Evolutionary conservation across 1,139 yeast species (phyloP).

Genomic region (Yamadazyma taylorii): DNA sequence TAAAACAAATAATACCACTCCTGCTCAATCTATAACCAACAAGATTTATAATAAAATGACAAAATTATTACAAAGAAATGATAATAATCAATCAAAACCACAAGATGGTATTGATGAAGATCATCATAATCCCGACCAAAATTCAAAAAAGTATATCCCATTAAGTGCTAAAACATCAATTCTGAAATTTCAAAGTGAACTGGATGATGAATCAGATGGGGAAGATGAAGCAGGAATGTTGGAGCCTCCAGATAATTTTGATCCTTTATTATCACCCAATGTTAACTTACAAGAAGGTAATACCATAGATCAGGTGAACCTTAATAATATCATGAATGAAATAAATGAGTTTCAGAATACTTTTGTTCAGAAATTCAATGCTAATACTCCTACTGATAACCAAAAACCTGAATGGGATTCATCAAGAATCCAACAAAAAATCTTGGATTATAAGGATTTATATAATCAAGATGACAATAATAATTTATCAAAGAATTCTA

Average conservation of each 20-base stretch:
- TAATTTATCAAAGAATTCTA: slow-evolving; percentile 7
- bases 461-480: slow-evolving; percentile 20
- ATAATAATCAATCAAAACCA: not conserved
- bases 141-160: not conserved
- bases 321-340: slow-evolving; percentile 29
- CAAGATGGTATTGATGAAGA: no score
- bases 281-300: slow-evolving; percentile 6
- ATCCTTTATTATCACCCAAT: slow-evolving; percentile 11
- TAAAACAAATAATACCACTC: slow-evolving; percentile 6
- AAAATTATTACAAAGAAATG: slow-evolving; percentile 7
- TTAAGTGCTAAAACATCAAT: slow-evolving; percentile 4
- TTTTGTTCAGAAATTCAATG: slow-evolving; percentile 26
- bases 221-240: slow-evolving; percentile 18
- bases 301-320: slow-evolving; percentile 8
- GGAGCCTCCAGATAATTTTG: slow-evolving; percentile 5
- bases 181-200: slow-evolving; percentile 27
- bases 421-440: slow-evolving; percentile 35
- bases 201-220: slow-evolving; percentile 28
- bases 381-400: slow-evolving; percentile 7
- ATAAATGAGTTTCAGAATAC: slow-evolving; percentile 33
- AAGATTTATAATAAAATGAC: slow-evolving; percentile 16
- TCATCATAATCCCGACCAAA: no score
- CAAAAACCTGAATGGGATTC: slow-evolving; percentile 1
- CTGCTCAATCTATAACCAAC: slow-evolving; percentile 10
- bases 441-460: slow-evolving; percentile 37